These are phyloP conservation scores for Antrodiella citrinella DNA, from an alignment of 768 basidiomycete genomes.

Conservation along the genomic window DNA sequence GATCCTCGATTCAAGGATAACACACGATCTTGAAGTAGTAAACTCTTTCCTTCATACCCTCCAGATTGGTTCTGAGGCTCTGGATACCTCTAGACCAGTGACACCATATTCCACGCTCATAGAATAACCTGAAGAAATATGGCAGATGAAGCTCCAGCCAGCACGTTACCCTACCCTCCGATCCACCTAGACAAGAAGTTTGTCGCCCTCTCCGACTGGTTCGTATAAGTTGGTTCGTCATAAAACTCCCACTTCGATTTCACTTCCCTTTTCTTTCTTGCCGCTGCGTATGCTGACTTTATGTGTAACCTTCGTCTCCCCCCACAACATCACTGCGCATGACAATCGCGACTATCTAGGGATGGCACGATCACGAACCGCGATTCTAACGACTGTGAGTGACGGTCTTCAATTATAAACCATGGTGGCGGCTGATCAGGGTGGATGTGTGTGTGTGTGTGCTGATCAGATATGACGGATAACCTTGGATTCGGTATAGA, in stretches of 20 bases:
- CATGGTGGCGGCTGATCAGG: too few relatives aligned
- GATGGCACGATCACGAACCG: constrained; percentile 90
- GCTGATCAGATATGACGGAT: constrained; percentile 72
- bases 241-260: too few relatives aligned
- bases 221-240: constrained; percentile 25
- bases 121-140: constrained; percentile 4
- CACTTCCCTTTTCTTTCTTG: neutral
- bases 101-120: neutral
- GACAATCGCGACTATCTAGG: constrained; percentile 39
- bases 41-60: too few relatives aligned
- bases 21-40: too few relatives aligned
- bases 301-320: neutral
- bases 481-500: constrained; percentile 79
- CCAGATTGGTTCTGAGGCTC: too few relatives aligned
- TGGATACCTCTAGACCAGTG: neutral
- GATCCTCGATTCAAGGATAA: too few relatives aligned
- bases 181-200: constrained; percentile 75
- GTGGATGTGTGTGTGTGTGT: too few relatives aligned
- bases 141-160: constrained; percentile 35
- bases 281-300: neutral
- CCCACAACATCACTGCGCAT: too few relatives aligned
- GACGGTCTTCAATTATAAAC: neutral
- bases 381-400: constrained; percentile 85
- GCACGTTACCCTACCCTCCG: constrained; percentile 74
- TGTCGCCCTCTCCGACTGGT: constrained; percentile 90